These are phyloP conservation scores for Podospora pseudocomata DNA, from an alignment of 495 filamentous ascomycete species.

Conservation along the genomic window DNA sequence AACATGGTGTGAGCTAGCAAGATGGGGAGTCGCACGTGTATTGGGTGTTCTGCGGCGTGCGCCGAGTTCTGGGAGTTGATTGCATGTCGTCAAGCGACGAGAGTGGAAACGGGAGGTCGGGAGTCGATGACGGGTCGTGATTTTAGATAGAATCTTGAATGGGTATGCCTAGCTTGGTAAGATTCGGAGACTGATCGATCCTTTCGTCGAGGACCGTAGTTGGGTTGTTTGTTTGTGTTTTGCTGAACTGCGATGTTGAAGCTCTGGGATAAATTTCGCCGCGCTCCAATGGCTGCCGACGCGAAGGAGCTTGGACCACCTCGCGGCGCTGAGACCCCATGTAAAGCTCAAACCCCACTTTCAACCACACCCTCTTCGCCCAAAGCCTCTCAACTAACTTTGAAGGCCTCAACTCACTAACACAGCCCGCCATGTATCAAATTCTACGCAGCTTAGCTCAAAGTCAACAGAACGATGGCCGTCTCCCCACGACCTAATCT, in stretches of 20 bases:
- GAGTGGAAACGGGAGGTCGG: background rate
- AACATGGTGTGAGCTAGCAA: background rate
- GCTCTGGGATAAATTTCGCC: slow-evolving; percentile 12
- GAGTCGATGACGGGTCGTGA: background rate
- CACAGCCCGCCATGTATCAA: no score
- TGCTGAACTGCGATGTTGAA: slow-evolving; percentile 11
- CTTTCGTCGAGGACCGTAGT: background rate
- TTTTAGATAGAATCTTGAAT: background rate
- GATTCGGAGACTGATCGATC: background rate
- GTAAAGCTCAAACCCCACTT: background rate
- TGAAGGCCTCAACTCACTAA: no score
- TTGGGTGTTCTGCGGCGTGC: slow-evolving; percentile 37
- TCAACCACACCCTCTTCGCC: background rate
- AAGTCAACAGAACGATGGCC: background rate
- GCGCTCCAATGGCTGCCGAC: slow-evolving; percentile 3
- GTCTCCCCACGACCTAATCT: background rate
- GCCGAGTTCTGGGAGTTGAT: slow-evolving; percentile 29
- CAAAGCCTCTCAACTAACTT: no score
- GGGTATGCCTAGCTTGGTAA: background rate
- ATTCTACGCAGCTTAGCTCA: no score
- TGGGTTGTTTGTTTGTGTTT: background rate
- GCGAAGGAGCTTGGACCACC: slow-evolving; percentile 25
- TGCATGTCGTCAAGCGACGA: slow-evolving; percentile 20
- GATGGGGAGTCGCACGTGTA: slow-evolving; percentile 24
- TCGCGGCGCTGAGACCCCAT: slow-evolving; percentile 29